A percentile compares a stretch with the other conserved stretches of the same genome.
Evolutionary conservation across 352 stramenopile species (phyloP).

Genomic region (Blastocystis sp.): DNA sequence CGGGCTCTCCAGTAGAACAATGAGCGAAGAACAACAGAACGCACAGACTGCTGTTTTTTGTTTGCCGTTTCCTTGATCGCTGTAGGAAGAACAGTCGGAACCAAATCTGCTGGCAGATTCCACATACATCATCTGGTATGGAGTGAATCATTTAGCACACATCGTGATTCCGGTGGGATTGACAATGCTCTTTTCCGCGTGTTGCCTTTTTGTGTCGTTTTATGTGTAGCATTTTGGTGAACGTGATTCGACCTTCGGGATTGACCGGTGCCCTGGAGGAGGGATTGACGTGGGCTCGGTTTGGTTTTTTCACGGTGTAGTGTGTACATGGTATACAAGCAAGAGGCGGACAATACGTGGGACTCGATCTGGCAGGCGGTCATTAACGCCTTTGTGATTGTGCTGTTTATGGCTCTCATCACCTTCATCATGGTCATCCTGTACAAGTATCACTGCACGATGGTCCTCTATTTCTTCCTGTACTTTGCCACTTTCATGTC

Average conservation of each 20-base stretch:
- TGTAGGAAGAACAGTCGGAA: neutral
- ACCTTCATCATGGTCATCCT: conserved; percentile 80
- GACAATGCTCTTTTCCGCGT: conserved; percentile 79
- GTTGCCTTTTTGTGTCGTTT: conserved; percentile 24
- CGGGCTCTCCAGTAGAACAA: neutral
- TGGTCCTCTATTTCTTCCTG: conserved; percentile 70
- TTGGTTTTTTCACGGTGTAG: conserved; percentile 69
- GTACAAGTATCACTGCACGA: conserved; percentile 81
- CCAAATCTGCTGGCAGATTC: conserved; percentile 40
- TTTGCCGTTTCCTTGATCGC: neutral
- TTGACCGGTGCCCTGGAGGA: conserved; percentile 77
- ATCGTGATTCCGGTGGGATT: conserved; percentile 75
- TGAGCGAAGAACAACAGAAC: conserved; percentile 11
- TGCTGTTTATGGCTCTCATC: conserved; percentile 78
- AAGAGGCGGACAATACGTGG: conserved; percentile 74
- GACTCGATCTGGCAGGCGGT: conserved; percentile 73
- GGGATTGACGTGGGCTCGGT: conserved; percentile 49
- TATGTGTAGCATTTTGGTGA: conserved; percentile 73
- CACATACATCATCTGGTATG: conserved; percentile 60
- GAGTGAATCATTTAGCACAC: conserved; percentile 48
- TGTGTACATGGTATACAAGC: conserved; percentile 80
- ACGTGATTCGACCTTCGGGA: conserved; percentile 73
- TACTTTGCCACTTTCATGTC: conserved; percentile 76
- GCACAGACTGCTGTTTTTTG: neutral
- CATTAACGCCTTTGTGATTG: conserved; percentile 79